Evolutionary conservation across 192 early-diverging fungal species (phyloP), one percentile per base, ranked within the genome.

Genomic region (Umbelopsis sp.): DNA sequence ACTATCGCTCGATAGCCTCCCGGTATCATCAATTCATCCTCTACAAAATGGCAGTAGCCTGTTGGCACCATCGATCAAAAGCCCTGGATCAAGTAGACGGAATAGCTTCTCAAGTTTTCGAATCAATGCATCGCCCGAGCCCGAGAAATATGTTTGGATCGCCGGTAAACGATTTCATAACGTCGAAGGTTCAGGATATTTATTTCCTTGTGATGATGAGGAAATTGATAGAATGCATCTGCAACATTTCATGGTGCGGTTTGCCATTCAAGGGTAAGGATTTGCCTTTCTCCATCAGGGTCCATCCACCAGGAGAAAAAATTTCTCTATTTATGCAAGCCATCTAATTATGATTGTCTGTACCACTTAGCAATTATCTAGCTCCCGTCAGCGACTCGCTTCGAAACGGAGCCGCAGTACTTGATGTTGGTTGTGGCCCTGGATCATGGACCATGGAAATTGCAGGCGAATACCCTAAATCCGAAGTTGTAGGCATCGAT

Each of bases 151-250:
- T 78, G 66, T 55, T 44, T 77, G 53, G 78, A 79, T 65, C 64
- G 75, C 21, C 53, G 80, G 58, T 71, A 77, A 50, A 35, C 79
- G 66, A 4, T 80, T 71, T 37, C 80, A 84, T 47, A 74, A 73
- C 20, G 74, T 75, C 11, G 74, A 72, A 18, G 80, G 47, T 30
- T 79, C 78, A 22, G 69, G 73, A 30, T 86, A 86, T 69, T 64
- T 84, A 46, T 74, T 85, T 18, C 86, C 83, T 1, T 81, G 81
- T 50, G 83, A 87, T 41, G 78, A 85, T 6, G 81, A 80, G 41
- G 86, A 87, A 53, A 78, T 81, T 3, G 82, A 87, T 69, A 71
- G 86, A 9, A 64, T 87, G 10, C 81, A 87, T 50, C 55, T 81
- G 13, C 78, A 79, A 25, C 86, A 87, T 65, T 87, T 81, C 53